Conservation (phyloP, 2,329 filamentous ascomycete genomes). For the Aureobasidium sp. region DNA sequence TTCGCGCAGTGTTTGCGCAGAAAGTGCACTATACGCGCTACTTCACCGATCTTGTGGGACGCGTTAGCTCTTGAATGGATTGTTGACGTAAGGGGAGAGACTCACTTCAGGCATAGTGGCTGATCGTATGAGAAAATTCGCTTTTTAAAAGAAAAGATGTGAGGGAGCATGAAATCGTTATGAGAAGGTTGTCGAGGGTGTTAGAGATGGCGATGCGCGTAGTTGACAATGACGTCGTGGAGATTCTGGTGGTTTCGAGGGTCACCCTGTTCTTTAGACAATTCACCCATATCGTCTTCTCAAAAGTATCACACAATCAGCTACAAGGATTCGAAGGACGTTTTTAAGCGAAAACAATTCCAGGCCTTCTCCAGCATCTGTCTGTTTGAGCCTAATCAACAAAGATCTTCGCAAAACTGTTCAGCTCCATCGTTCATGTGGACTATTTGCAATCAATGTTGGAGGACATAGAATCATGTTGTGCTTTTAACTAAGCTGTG, state of each 20-base stretch:
- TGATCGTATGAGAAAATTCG: too few species aligned
- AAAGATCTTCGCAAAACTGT: too few species aligned
- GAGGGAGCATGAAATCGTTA: background rate
- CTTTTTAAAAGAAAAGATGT: background rate
- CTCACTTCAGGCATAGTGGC: background rate
- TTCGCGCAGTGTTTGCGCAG: slow-evolving; percentile 77
- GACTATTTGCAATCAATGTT: too few species aligned
- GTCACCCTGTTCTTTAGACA: background rate
- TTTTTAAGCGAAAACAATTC: too few species aligned
- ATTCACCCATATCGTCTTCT: background rate
- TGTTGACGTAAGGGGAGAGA: too few species aligned
- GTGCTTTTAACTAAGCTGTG: too few species aligned
- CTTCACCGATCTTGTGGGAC: slow-evolving; percentile 44
- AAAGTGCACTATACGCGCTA: slow-evolving; percentile 80
- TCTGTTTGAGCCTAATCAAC: too few species aligned
- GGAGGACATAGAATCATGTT: too few species aligned
- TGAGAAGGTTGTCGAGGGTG: background rate
- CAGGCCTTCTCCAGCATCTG: too few species aligned
- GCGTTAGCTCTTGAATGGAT: background rate
- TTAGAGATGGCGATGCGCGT: background rate
- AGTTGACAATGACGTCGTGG: background rate
- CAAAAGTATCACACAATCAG: background rate
- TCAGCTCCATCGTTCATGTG: too few species aligned
- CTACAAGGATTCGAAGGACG: too few species aligned
- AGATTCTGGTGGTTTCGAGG: too few species aligned